These are phyloP conservation scores for Cladophialophora yegresii DNA, from an alignment of 2,329 filamentous ascomycete species.

Conservation along the genomic window DNA sequence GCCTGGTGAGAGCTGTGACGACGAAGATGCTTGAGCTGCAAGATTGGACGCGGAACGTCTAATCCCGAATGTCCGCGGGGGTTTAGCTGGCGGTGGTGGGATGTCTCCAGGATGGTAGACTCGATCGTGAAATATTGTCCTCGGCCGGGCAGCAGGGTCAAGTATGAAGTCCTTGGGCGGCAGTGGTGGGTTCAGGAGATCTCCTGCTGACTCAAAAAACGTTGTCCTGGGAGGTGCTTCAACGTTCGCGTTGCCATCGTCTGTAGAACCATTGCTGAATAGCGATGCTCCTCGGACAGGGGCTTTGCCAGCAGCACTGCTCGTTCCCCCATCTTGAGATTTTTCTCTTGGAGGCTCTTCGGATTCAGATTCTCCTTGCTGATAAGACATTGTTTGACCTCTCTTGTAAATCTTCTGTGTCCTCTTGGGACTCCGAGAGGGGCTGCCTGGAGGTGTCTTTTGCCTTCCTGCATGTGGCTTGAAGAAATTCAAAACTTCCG, in stretches of 20 bases:
- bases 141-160: constrained; percentile 75
- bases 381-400: constrained; percentile 69
- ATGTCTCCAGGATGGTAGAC: constrained; percentile 94
- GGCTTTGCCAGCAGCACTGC: constrained; percentile 16
- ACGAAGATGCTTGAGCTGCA: constrained; percentile 9
- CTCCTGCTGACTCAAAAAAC: constrained; percentile 91
- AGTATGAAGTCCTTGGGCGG: constrained; percentile 79
- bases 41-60: constrained; percentile 17
- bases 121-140: constrained; percentile 95
- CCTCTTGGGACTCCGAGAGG: constrained; percentile 52
- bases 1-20: constrained; percentile 2
- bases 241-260: constrained; percentile 48
- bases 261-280: constrained; percentile 45
- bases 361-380: constrained; percentile 43
- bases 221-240: constrained; percentile 83
- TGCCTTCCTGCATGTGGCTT: constrained; percentile 54
- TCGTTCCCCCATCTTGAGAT: constrained; percentile 13
- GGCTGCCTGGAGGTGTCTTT: constrained; percentile 34
- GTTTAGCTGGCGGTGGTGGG: constrained; percentile 67
- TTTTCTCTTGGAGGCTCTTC: constrained; percentile 39
- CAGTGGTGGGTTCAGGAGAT: constrained; percentile 85
- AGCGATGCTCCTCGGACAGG: constrained; percentile 55
- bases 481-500: constrained; percentile 73
- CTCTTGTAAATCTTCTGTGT: constrained; percentile 72
- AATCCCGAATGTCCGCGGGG: constrained; percentile 44